A percentile compares a stretch with the other conserved stretches of the same genome.
Conservation (phyloP, 768 basidiomycete genomes). For the Agaricus blazei region DNA sequence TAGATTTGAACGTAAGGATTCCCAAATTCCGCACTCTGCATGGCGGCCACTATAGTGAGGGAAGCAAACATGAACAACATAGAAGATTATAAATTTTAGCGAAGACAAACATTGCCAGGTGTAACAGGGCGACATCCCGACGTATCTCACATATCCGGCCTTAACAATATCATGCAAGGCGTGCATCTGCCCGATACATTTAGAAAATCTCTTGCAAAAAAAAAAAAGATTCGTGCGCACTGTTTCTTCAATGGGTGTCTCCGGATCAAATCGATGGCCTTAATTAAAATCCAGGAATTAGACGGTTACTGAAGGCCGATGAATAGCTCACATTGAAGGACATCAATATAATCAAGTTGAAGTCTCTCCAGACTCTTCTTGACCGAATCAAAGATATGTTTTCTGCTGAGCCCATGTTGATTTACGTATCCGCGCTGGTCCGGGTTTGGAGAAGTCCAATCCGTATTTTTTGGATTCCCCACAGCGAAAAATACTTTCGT, state of each 20-base stretch:
- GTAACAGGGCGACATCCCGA: conserved; percentile 53
- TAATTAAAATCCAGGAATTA: conserved; percentile 21
- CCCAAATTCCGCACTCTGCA: conserved; percentile 39
- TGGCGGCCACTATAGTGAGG: conserved; percentile 34
- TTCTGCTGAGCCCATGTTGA: conserved; percentile 38
- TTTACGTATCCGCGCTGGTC: conserved; percentile 49
- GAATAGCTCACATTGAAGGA: conserved; percentile 51
- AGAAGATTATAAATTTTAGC: not conserved
- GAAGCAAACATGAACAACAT: not conserved
- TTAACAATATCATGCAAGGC: conserved; percentile 63
- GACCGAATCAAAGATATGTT: conserved; percentile 72
- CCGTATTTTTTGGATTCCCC: conserved; percentile 13
- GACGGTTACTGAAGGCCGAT: conserved; percentile 16
- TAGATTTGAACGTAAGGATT: not conserved
- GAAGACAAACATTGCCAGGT: conserved; percentile 46
- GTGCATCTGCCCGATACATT: conserved; percentile 41
- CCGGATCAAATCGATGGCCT: conserved; percentile 54
- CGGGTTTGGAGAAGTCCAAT: conserved; percentile 13
- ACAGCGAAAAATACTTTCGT: conserved; percentile 50
- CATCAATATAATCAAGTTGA: conserved; percentile 72
- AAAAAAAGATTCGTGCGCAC: conserved; percentile 18
- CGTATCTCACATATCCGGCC: conserved; percentile 56
- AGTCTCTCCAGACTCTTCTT: conserved; percentile 62
- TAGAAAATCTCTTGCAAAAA: not conserved
- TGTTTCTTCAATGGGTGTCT: conserved; percentile 57